phyloP scores from a whole-genome alignment of 306 rosid genomes.

The Lupinus albus region DNA sequence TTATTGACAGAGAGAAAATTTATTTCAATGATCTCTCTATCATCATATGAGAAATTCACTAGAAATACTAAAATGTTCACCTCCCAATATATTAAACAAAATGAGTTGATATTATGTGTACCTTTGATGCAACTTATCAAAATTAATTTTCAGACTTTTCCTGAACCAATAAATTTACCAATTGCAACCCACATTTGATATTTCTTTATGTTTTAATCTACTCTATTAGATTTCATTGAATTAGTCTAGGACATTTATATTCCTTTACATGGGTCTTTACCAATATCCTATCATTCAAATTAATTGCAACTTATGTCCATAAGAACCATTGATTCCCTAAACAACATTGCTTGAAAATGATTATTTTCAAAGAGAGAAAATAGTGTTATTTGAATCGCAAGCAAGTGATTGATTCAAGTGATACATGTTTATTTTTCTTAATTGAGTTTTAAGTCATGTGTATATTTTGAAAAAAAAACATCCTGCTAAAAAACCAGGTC shows the following conservation, averaged over 20 bases:
- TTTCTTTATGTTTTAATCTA: conserved; percentile 12
- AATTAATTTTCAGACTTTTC: neutral
- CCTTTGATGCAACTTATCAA: conserved; percentile 29
- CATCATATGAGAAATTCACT: too few species aligned
- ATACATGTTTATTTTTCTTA: too few species aligned
- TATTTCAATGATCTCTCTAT: too few species aligned
- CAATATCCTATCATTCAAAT: neutral
- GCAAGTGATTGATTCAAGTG: too few species aligned
- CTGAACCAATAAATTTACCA: too few species aligned
- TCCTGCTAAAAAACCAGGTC: too few species aligned
- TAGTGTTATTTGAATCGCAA: neutral
- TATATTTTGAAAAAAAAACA: too few species aligned
- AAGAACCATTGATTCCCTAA: neutral
- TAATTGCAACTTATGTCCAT: neutral
- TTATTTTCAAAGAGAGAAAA: neutral
- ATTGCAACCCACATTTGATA: neutral
- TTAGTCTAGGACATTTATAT: neutral
- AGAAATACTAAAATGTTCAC: conserved; percentile 2
- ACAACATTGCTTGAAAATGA: neutral
- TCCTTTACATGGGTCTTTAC: neutral
- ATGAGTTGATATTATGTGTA: too few species aligned
- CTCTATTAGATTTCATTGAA: neutral
- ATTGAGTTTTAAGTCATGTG: too few species aligned
- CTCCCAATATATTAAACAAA: neutral
- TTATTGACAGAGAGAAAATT: too few species aligned